Evolutionary conservation across 2,329 filamentous ascomycete species (phyloP).

Genomic region (Alternaria postmessia): DNA sequence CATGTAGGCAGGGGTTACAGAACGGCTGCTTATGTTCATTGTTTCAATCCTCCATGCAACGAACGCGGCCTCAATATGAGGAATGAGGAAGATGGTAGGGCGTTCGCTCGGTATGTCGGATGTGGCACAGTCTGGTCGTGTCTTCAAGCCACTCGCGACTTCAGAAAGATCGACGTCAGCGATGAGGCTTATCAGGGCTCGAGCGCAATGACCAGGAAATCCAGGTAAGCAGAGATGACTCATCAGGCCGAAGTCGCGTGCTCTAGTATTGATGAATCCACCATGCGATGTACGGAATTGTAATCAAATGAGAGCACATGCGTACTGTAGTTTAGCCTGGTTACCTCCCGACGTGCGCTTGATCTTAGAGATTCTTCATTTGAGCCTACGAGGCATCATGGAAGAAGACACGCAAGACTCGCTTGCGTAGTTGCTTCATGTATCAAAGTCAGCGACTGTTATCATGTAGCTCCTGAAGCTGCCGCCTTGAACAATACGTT

Average conservation of each 20-base stretch:
- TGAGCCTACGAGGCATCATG: neutral
- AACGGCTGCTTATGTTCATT: neutral
- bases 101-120: neutral
- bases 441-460: neutral
- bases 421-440: neutral
- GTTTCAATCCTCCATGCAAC: neutral
- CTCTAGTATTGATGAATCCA: neutral
- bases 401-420: neutral
- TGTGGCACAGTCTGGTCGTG: neutral
- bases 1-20: neutral
- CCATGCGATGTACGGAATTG: neutral
- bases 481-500: neutral
- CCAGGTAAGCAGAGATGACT: slow-evolving; percentile 1
- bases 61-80: neutral
- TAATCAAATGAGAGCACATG: neutral
- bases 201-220: neutral
- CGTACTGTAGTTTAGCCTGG: neutral
- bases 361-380: neutral
- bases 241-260: neutral
- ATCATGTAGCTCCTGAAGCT: neutral
- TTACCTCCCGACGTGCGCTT: neutral
- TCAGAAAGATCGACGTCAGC: neutral
- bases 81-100: neutral
- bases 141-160: neutral
- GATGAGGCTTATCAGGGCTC: neutral